Percentiles rank a stretch among this genome's conserved stretches.
Conservation (phyloP, 495 filamentous ascomycete genomes). For the Aspergillus sparsus region DNA sequence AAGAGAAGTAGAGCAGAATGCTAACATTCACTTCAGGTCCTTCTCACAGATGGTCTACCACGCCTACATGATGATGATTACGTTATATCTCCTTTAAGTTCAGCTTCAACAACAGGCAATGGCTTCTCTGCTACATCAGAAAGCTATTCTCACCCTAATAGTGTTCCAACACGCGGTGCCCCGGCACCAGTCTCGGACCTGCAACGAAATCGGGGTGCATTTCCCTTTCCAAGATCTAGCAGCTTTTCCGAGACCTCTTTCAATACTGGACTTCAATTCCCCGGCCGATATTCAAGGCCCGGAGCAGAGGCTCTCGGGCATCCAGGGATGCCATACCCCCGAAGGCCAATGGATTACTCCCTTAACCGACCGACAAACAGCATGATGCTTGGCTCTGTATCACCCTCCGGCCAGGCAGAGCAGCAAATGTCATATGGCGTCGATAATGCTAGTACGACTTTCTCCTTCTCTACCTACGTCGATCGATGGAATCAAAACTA, state of each 20-base stretch:
- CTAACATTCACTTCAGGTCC: constrained; percentile 23
- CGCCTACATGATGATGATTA: constrained; percentile 47
- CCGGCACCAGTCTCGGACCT: constrained; percentile 35
- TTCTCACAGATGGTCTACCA: constrained; percentile 41
- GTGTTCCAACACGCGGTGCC: constrained; percentile 35
- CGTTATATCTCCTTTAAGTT: constrained; percentile 46
- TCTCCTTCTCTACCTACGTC: neutral
- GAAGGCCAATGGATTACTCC: constrained; percentile 39
- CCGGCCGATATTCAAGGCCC: constrained; percentile 35
- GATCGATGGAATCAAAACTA: neutral
- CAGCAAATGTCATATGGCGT: constrained; percentile 29
- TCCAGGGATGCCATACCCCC: constrained; percentile 35
- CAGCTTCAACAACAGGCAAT: constrained; percentile 45
- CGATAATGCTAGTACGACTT: constrained; percentile 23
- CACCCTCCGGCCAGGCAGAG: constrained; percentile 38
- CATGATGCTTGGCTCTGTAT: constrained; percentile 42
- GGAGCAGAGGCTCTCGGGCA: constrained; percentile 32
- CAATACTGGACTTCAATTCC: constrained; percentile 37
- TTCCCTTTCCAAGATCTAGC: constrained; percentile 43
- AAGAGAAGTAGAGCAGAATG: constrained; percentile 4
- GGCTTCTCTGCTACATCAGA: constrained; percentile 41
- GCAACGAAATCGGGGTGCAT: constrained; percentile 38
- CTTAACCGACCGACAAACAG: constrained; percentile 32
- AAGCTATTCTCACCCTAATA: constrained; percentile 27
- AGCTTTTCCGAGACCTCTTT: constrained; percentile 46